phyloP scores from a whole-genome alignment of 1,139 yeast genomes.

The Kodamaea derodonti region DNA sequence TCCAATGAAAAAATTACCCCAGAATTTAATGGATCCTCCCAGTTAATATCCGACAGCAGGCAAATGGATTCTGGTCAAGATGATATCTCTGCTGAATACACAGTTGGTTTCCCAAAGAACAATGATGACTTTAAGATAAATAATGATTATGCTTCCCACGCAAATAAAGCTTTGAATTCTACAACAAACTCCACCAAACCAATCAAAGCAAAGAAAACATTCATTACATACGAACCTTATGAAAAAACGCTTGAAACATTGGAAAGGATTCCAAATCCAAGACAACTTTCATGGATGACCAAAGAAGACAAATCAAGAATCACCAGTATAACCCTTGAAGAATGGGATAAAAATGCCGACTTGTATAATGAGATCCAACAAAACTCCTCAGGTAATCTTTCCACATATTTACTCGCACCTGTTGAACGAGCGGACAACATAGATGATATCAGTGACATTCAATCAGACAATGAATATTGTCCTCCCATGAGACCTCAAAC shows the following conservation, averaged over 20 bases:
- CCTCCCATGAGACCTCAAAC: no score
- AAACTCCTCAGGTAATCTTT: conserved; percentile 18
- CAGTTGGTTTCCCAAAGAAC: neutral
- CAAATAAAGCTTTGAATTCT: neutral
- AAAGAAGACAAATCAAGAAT: conserved; percentile 5
- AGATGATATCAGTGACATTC: conserved; percentile 7
- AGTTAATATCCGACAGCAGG: no score
- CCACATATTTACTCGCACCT: conserved; percentile 18
- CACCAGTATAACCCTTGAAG: conserved; percentile 25
- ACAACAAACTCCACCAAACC: neutral
- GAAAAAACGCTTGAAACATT: conserved; percentile 23
- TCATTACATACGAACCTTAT: conserved; percentile 10
- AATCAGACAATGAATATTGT: no score
- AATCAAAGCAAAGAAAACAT: no score
- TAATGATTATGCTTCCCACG: neutral
- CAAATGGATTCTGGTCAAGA: no score
- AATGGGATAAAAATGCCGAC: conserved; percentile 29
- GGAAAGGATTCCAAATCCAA: conserved; percentile 28
- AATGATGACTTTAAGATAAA: neutral
- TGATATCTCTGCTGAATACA: neutral
- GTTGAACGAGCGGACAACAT: conserved; percentile 27
- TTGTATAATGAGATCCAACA: conserved; percentile 22
- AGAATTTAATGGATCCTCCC: no score
- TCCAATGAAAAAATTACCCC: neutral
- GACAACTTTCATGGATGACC: conserved; percentile 12